phyloP scores from a whole-genome alignment of 179 eudicot genomes.

The Patellifolia procumbens region DNA sequence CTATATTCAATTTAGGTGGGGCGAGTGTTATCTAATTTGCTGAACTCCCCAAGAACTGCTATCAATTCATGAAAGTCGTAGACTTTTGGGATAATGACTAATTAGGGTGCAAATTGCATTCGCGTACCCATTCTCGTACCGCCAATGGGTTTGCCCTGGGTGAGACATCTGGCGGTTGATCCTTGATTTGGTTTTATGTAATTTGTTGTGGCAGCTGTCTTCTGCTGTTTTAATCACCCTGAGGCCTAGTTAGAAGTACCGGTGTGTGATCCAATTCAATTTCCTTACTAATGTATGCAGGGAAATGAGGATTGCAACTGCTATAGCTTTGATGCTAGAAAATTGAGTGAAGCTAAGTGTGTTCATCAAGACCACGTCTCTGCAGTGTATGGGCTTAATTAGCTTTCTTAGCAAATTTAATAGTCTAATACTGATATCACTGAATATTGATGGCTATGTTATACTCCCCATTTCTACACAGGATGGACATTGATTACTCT shows the following conservation, averaged over 20 bases:
- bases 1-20: background rate
- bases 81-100: no score
- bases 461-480: constrained; percentile 27
- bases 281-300: constrained; percentile 37
- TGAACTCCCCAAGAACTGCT: no score
- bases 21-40: no score
- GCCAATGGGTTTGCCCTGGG: no score
- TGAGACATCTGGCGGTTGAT: background rate
- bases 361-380: constrained; percentile 96
- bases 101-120: no score
- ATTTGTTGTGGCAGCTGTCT: constrained; percentile 9
- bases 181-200: background rate
- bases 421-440: constrained; percentile 1
- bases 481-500: constrained; percentile 97
- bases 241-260: background rate
- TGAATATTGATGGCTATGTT: constrained; percentile 7
- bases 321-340: constrained; percentile 87
- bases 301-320: constrained; percentile 95
- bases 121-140: no score
- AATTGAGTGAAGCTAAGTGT: constrained; percentile 78
- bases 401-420: background rate
- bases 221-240: background rate
- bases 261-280: background rate
- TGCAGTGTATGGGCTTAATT: constrained; percentile 74
- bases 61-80: no score